Evolutionary conservation across 108 stramenopile species (phyloP), one percentile per base, ranked within the genome.

Genomic region (Cafeteria roenbergensis): DNA sequence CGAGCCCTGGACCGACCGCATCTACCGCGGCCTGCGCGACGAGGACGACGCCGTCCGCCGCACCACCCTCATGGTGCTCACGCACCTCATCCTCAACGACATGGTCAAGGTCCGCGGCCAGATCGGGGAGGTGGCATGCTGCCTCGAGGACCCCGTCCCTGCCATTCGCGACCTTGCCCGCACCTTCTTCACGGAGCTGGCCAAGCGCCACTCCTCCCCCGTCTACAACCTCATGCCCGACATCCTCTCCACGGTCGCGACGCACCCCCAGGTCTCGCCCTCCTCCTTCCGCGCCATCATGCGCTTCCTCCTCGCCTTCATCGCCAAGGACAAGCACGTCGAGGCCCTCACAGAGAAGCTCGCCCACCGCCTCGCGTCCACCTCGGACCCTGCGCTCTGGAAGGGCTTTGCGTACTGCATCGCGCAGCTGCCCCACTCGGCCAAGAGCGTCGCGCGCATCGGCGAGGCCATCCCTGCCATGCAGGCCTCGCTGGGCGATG

Each of bases 221-320:
- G 81, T 99, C 57, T 99, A 95, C 90, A 99, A 99, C 73, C 76
- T 99, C 34, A 76, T 99, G 8, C 94, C 94, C 28, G 97, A 99
- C 72, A 92, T 94, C 68, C 78, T 99, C 38, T 86, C 89, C 76
- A 86, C 86, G 52, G 76, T 99, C 34, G 90, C 90, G 66, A 21
- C 31, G 29, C 73, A 71, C 31, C 42, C 68, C 34, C 33, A 14
- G n/a, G 27, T 69, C 20, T 20, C 6, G 12, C 17, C 1, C 32
- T 31, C 31, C 25, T 17, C 4, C n/a, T 94, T 97, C 78, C 80
- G 86, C 35, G 69, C 66, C 56, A 91, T 90, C 55, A 89, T 92
- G 82, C 66, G 80, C 28, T 99, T 95, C 78, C 78, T 99, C 51
- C 81, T 99, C 31, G 81, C 82, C 62, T 99, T 87, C 78, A 89